These are phyloP conservation scores for Aspergillus clavatus DNA, from an alignment of 2,329 filamentous ascomycete genomes.

Conservation along the genomic window DNA sequence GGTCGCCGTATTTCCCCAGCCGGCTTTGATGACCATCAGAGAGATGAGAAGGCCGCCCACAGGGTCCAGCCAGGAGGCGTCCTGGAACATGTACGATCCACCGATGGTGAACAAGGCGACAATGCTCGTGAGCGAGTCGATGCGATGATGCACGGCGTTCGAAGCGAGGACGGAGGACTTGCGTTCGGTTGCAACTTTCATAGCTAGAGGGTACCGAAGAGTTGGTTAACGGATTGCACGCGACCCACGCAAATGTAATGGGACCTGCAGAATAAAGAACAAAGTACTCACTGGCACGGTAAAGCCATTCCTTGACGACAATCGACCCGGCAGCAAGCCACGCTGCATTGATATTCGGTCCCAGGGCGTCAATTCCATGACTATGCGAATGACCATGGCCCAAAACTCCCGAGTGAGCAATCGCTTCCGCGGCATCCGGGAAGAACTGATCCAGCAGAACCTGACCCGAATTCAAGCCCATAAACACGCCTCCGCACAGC, in stretches of 20 bases:
- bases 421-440: constrained; percentile 56
- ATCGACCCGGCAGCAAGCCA: constrained; percentile 93
- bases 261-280: not conserved
- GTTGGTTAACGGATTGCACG: constrained; percentile 1
- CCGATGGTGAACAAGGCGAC: constrained; percentile 86
- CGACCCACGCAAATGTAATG: too few species aligned
- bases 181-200: constrained; percentile 91
- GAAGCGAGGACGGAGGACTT: constrained; percentile 94
- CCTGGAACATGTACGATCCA: constrained; percentile 77
- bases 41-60: constrained; percentile 91
- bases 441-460: constrained; percentile 69
- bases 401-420: constrained; percentile 35
- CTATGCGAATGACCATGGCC: constrained; percentile 59
- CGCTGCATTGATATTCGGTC: constrained; percentile 85
- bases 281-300: constrained; percentile 77
- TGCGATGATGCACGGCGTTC: constrained; percentile 92
- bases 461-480: constrained; percentile 73
- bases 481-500: constrained; percentile 82
- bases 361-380: constrained; percentile 46
- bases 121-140: constrained; percentile 92
- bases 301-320: constrained; percentile 92
- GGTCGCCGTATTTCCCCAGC: constrained; percentile 75
- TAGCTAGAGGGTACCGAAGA: constrained; percentile 52
- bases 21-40: constrained; percentile 85
- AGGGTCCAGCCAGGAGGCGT: constrained; percentile 89